A percentile compares a stretch with the other conserved stretches of the same genome.
Conservation (phyloP, 805 yeast genomes). For the Candida fluviatilis region DNA sequence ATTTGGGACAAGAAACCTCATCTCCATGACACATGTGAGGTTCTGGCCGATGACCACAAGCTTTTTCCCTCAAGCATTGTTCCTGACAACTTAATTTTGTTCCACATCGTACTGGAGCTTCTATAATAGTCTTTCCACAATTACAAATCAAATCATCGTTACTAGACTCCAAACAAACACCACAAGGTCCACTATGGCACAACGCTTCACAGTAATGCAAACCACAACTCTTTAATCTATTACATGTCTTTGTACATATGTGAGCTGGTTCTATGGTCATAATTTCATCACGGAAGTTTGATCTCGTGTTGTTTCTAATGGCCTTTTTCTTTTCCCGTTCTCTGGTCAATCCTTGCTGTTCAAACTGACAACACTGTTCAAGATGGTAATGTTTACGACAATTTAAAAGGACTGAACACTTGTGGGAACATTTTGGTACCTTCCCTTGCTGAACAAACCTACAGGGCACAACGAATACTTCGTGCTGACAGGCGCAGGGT, state of each 20-base stretch:
- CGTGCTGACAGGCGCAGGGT: conserved; percentile 61
- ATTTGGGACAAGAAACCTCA: conserved; percentile 64
- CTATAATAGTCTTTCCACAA: conserved; percentile 74
- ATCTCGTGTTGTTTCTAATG: conserved; percentile 40
- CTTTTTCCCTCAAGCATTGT: conserved; percentile 54
- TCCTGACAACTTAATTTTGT: conserved; percentile 57
- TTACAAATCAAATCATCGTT: conserved; percentile 74
- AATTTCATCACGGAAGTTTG: conserved; percentile 38
- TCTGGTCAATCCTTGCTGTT: conserved; percentile 53
- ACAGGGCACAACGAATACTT: conserved; percentile 62
- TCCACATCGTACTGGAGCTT: conserved; percentile 87
- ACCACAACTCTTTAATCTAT: conserved; percentile 55
- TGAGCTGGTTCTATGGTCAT: conserved; percentile 68
- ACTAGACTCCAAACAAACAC: conserved; percentile 77
- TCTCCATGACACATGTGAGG: conserved; percentile 76
- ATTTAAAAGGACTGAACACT: conserved; percentile 69
- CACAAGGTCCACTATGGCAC: conserved; percentile 79
- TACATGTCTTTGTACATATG: conserved; percentile 66
- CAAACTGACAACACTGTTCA: conserved; percentile 65
- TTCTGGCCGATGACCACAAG: conserved; percentile 71
- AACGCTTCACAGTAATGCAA: conserved; percentile 61
- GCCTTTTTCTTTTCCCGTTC: conserved; percentile 51
- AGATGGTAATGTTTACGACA: conserved; percentile 81
- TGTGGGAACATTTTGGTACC: conserved; percentile 59
- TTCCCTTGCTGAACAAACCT: conserved; percentile 46